Conservation (phyloP, 345 rosid species). For the Corymbia maculata region DNA sequence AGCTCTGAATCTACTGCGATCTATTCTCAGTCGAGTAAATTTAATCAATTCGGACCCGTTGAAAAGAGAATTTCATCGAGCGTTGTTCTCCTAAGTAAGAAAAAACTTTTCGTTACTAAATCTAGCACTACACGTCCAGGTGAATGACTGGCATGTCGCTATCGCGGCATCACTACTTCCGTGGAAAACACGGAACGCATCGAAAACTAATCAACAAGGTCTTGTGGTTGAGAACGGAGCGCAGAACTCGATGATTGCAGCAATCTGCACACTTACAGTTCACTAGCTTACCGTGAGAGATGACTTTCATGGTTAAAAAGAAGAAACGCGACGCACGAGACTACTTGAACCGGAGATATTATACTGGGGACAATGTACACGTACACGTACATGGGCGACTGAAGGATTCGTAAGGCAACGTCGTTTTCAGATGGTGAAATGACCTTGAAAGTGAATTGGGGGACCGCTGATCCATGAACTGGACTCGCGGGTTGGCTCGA, state of each 20-base stretch:
- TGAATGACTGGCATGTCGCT: neutral
- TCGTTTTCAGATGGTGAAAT: neutral
- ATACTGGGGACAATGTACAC: neutral
- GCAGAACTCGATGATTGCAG: neutral
- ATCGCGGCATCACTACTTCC: neutral
- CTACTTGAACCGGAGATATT: neutral
- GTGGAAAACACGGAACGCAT: neutral
- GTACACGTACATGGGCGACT: neutral
- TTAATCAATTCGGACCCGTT: neutral
- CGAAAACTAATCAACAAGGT: neutral
- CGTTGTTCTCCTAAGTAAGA: neutral
- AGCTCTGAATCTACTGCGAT: neutral
- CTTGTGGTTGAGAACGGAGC: neutral
- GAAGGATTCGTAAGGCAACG: neutral
- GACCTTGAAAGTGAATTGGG: neutral
- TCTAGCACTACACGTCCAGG: neutral
- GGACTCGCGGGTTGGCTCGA: neutral
- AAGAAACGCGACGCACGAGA: neutral
- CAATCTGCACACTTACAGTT: neutral
- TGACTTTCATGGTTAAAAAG: neutral
- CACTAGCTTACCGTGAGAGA: neutral
- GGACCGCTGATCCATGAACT: neutral
- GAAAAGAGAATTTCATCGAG: neutral
- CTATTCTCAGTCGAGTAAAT: neutral
- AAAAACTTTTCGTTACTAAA: neutral